phyloP scores from a whole-genome alignment of 306 rosid genomes.

The Mimosa pudica region DNA sequence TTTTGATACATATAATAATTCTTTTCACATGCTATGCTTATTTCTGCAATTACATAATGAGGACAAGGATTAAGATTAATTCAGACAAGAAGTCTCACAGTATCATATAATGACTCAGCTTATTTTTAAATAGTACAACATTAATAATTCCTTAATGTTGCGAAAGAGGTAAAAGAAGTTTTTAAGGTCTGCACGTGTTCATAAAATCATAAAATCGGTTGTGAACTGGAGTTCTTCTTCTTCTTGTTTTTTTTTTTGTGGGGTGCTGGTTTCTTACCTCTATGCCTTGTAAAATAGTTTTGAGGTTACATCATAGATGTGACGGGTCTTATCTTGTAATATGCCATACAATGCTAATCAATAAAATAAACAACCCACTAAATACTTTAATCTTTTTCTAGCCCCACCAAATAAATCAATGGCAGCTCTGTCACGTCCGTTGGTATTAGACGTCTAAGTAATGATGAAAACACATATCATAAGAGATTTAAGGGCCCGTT shows the following conservation, averaged over 20 bases:
- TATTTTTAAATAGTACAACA: not conserved
- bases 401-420: not conserved
- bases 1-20: too few relatives aligned
- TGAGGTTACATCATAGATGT: not conserved
- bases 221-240: not conserved
- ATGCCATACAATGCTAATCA: not conserved
- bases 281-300: not conserved
- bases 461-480: not conserved
- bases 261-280: not conserved
- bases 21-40: not conserved
- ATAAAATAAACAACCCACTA: not conserved
- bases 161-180: not conserved
- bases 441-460: not conserved
- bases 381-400: not conserved
- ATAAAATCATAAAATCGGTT: not conserved
- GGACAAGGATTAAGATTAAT: not conserved
- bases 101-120: not conserved
- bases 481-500: too few relatives aligned
- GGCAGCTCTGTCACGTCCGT: not conserved
- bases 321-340: not conserved
- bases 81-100: not conserved
- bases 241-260: too few relatives aligned
- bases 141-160: not conserved
- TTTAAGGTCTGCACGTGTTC: not conserved
- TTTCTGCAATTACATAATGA: not conserved